Conservation (phyloP, 2,329 filamentous ascomycete genomes). For the Epichloe hybrida region DNA sequence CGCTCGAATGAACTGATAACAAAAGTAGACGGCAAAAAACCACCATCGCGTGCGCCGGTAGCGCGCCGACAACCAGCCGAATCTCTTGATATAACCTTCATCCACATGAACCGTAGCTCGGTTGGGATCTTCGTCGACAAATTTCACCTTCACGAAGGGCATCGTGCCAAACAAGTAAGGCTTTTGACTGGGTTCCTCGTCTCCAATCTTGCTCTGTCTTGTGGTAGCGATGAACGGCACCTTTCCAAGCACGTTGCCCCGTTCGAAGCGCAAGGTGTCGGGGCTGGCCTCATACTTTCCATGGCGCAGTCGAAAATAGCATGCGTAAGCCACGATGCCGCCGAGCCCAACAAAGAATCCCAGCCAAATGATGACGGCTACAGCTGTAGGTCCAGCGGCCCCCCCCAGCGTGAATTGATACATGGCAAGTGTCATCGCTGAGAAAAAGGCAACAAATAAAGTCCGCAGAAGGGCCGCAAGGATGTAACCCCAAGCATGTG, state of each 20-base stretch:
- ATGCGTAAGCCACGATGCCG: slow-evolving; percentile 42
- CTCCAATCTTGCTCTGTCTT: slow-evolving; percentile 33
- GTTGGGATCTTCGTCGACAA: slow-evolving; percentile 31
- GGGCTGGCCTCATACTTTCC: slow-evolving; percentile 37
- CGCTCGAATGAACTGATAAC: slow-evolving; percentile 62
- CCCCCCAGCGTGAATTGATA: slow-evolving; percentile 55
- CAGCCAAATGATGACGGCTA: slow-evolving; percentile 52
- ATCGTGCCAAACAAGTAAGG: slow-evolving; percentile 28
- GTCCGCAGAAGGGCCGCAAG: slow-evolving; percentile 43
- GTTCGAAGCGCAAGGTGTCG: slow-evolving; percentile 41
- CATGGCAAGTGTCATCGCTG: slow-evolving; percentile 53
- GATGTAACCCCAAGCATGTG: slow-evolving; percentile 50
- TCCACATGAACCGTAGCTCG: slow-evolving; percentile 46
- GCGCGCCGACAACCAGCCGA: slow-evolving; percentile 60
- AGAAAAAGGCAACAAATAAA: slow-evolving; percentile 54
- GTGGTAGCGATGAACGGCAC: slow-evolving; percentile 41
- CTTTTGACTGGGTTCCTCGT: slow-evolving; percentile 30
- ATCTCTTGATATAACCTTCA: slow-evolving; percentile 47
- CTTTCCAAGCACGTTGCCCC: slow-evolving; percentile 35
- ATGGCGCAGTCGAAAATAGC: slow-evolving; percentile 41
- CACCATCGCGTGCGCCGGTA: slow-evolving; percentile 62
- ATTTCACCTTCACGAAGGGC: slow-evolving; percentile 39
- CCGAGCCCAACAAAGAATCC: slow-evolving; percentile 46
- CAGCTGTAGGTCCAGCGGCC: slow-evolving; percentile 44
- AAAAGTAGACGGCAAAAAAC: slow-evolving; percentile 57